Conservation (phyloP, 345 rosid genomes). For the Syzygium grande region DNA sequence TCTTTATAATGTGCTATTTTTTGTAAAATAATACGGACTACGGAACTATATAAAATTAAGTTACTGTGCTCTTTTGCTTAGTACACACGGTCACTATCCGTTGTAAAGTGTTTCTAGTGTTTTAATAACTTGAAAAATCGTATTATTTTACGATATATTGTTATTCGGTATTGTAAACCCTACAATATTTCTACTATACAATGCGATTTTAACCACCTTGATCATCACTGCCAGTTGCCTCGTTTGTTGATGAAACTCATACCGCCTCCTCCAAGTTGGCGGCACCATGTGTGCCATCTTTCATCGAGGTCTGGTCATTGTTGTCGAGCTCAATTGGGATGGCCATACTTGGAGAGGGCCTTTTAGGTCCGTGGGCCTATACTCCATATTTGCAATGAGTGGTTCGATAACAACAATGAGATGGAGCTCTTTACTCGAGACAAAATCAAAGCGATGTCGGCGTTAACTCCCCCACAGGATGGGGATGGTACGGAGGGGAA, state of each 20-base stretch:
- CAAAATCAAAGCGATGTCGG: neutral
- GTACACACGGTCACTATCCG: neutral
- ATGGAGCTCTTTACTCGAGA: neutral
- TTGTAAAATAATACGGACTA: neutral
- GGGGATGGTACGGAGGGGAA: neutral
- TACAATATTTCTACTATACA: neutral
- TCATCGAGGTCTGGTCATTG: neutral
- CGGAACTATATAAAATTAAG: neutral
- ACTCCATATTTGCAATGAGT: neutral
- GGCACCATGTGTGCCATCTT: neutral
- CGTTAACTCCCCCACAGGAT: neutral
- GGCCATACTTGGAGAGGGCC: neutral
- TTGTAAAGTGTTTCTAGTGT: accelerated
- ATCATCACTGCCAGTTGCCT: neutral
- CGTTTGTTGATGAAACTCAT: neutral
- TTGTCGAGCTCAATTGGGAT: neutral
- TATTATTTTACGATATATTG: too few relatives aligned
- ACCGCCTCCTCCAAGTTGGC: neutral
- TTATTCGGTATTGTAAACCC: neutral
- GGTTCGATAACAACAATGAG: neutral
- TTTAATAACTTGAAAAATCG: too few relatives aligned
- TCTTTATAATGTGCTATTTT: neutral
- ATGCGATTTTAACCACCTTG: neutral
- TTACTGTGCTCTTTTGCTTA: neutral
- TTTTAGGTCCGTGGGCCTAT: neutral